A percentile compares a stretch with the other conserved stretches of the same genome.
phyloP scores from a whole-genome alignment of 176 grass and related monocot genomes.

The Oryza longistaminata region DNA sequence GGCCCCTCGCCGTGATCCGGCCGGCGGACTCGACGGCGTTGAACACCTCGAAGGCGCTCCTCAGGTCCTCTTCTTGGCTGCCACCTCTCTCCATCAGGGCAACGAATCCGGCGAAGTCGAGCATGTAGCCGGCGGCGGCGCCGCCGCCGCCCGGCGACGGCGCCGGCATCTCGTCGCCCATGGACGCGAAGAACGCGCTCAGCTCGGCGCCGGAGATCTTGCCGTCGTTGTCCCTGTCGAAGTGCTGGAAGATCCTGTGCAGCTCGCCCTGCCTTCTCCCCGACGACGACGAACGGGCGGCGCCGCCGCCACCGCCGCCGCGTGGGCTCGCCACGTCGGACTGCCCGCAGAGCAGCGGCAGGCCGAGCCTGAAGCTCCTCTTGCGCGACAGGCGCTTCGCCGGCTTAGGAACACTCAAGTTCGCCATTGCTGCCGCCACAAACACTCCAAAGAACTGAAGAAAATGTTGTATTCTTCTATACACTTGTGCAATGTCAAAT shows the following conservation, averaged over 20 bases:
- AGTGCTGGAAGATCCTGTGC: slow-evolving; percentile 77
- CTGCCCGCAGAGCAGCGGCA: slow-evolving; percentile 57
- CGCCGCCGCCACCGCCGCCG: neutral
- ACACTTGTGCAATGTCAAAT: slow-evolving; percentile 21
- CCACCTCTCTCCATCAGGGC: slow-evolving; percentile 73
- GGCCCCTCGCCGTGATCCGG: slow-evolving; percentile 75
- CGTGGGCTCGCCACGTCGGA: slow-evolving; percentile 37
- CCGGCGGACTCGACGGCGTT: slow-evolving; percentile 74
- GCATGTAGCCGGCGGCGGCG: slow-evolving; percentile 36
- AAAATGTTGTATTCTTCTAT: no score
- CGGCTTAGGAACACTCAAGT: slow-evolving; percentile 35
- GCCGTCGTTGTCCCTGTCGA: slow-evolving; percentile 79
- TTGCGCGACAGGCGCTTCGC: slow-evolving; percentile 50
- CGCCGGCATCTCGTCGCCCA: slow-evolving; percentile 69
- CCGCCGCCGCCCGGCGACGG: slow-evolving; percentile 36
- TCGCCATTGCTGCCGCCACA: no score
- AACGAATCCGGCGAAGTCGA: slow-evolving; percentile 85
- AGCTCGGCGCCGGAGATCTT: slow-evolving; percentile 79
- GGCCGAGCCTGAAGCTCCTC: slow-evolving; percentile 58
- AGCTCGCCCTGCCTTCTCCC: slow-evolving; percentile 49
- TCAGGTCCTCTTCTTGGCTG: slow-evolving; percentile 71
- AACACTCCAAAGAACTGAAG: no score
- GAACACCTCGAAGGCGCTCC: slow-evolving; percentile 86
- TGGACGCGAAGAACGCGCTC: slow-evolving; percentile 63
- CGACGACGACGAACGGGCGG: slow-evolving; percentile 27